These are phyloP conservation scores for Umbilicus rupestris DNA, from an alignment of 164 flowering plant genomes.

Conservation along the genomic window DNA sequence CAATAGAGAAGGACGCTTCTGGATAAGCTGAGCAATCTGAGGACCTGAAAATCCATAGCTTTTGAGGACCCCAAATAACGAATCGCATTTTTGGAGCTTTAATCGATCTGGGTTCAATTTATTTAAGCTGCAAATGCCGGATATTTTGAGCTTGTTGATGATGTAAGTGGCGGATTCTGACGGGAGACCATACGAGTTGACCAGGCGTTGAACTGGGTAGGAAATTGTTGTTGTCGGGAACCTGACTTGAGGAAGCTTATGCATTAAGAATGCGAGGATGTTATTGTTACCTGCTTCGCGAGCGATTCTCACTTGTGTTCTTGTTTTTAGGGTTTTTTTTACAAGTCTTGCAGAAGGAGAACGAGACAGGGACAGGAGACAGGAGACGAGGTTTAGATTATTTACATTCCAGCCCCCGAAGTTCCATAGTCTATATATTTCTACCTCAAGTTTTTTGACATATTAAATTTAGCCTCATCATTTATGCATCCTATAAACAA, in stretches of 20 bases:
- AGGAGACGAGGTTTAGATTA: not conserved
- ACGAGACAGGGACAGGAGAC: not conserved
- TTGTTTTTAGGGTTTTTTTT: not conserved
- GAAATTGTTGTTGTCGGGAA: not conserved
- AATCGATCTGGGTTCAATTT: conserved; percentile 5
- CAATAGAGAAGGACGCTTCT: not conserved
- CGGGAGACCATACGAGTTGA: not conserved
- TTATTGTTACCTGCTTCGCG: not conserved
- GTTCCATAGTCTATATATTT: not conserved
- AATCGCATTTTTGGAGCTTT: conserved; percentile 8
- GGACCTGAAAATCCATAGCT: not conserved
- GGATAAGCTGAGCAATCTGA: conserved; percentile 2
- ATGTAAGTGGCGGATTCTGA: not conserved
- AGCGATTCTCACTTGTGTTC: not conserved
- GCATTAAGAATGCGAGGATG: not conserved
- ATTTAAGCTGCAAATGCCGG: conserved; percentile 7
- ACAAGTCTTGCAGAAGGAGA: no score
- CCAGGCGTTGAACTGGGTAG: not conserved
- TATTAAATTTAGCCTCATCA: no score
- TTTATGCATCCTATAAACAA: no score
- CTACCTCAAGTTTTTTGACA: no score
- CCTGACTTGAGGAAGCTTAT: not conserved
- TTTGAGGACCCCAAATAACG: not conserved
- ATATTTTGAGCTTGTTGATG: not conserved
- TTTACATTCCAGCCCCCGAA: not conserved